Evolutionary conservation across 2,329 filamentous ascomycete species (phyloP).

Genomic region (Colletotrichum acutatum): DNA sequence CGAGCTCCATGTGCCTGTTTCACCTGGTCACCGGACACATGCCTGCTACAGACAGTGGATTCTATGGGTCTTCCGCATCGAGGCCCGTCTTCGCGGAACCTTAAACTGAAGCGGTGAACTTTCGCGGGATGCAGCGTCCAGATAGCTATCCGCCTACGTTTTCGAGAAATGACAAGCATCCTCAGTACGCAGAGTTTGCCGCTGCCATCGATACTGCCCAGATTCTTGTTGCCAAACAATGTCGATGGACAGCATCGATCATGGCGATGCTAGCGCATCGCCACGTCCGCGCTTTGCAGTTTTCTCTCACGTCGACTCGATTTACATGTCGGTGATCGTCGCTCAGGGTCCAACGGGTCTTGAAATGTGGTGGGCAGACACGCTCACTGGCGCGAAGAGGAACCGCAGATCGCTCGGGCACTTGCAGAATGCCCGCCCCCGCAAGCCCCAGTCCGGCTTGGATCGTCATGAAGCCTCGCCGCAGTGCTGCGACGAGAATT

Average conservation of each 20-base stretch:
- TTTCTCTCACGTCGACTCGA: background rate
- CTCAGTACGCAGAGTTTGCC: no score
- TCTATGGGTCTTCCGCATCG: background rate
- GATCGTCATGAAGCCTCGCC: constrained; percentile 25
- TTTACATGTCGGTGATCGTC: constrained; percentile 25
- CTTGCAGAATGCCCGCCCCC: constrained; percentile 31
- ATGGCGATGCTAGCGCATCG: background rate
- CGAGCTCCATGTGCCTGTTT: background rate
- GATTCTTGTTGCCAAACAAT: background rate
- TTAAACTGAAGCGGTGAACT: constrained; percentile 10
- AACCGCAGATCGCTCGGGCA: constrained; percentile 27
- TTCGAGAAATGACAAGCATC: background rate
- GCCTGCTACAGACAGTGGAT: background rate
- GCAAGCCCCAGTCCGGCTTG: constrained; percentile 21
- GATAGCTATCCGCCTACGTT: background rate
- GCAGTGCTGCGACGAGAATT: constrained; percentile 19
- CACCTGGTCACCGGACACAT: background rate
- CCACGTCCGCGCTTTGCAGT: background rate
- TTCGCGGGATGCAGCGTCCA: background rate
- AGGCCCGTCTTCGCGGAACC: background rate
- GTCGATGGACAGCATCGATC: background rate
- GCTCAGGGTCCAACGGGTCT: constrained; percentile 26
- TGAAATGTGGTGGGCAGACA: constrained; percentile 11
- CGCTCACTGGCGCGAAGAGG: constrained; percentile 4
- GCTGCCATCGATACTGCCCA: no score